Conservation (phyloP, 2,329 filamentous ascomycete species). For the Pestalotiopsis sp. region DNA sequence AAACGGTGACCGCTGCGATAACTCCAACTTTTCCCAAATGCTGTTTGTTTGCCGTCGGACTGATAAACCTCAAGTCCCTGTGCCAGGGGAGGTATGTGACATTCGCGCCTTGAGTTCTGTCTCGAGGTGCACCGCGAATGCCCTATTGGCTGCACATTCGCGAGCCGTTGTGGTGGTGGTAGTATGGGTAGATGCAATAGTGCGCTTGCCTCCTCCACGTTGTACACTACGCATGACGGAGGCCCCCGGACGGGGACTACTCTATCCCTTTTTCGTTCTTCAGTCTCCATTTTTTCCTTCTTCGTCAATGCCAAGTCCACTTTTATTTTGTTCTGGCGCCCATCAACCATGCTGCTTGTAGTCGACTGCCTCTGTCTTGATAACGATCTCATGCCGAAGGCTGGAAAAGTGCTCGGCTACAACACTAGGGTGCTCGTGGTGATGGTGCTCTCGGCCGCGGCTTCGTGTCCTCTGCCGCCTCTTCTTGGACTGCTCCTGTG, state of each 20-base stretch:
- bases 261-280: neutral
- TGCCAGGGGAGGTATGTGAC: neutral
- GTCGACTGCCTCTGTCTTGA: conserved; percentile 15
- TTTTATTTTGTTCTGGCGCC: neutral
- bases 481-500: conserved; percentile 25
- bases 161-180: neutral
- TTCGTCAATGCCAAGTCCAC: neutral
- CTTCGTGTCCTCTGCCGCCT: conserved; percentile 39
- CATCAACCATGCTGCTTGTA: conserved; percentile 5
- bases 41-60: neutral
- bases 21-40: neutral
- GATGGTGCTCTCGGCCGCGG: conserved; percentile 29
- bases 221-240: neutral
- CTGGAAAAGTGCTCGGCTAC: conserved; percentile 18
- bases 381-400: conserved; percentile 25
- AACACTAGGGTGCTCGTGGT: conserved; percentile 15
- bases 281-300: neutral
- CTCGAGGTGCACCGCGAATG: neutral
- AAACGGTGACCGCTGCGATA: neutral
- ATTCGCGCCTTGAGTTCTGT: neutral
- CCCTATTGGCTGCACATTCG: neutral
- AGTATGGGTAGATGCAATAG: neutral
- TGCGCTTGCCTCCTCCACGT: neutral
- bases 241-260: neutral
- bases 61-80: neutral